Base-by-base conservation (phyloP, 768 basidiomycete genomes). In the Termitomyces sp. region DNA sequence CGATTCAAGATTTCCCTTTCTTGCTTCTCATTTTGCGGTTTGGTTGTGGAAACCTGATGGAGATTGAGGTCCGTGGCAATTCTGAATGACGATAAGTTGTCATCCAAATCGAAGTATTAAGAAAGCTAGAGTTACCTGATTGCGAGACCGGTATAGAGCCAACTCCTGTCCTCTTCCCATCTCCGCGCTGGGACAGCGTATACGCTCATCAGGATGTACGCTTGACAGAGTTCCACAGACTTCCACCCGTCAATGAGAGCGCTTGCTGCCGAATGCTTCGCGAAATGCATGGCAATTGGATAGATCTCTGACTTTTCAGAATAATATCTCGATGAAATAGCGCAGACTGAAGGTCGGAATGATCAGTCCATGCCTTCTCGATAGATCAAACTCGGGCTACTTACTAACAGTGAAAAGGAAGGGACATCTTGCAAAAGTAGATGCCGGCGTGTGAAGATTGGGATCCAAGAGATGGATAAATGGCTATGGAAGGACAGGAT, bases 141-240 rank as follows among this genome's bases (percentile, higher is more conserved):
- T 1, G 92, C 93, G 60, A 94, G 82, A 22, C 93, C 93, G 4
- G 91, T 89, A 67, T 93, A 92, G 48, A 95, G 70, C 91, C 93
- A 95, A 56, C 89, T 91, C 30, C 92, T 80, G 67, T 95, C 93
- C 64, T 95, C 92, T 65, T 95, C 93, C 88, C 93, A 96, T 43
- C 84, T 74, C 24, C 86, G 81, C 1, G 90, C 91, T 4, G 90
- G 91, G 1, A 91, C 87, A 45, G 85, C 84, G 65, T 89, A 92
- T 48, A 88, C 81, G 61, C 86, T 88, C 88, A 93, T 87, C 52
- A 97, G 78, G 48, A 97, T 86, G 65, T 95, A 97, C 4, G 94
- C 94, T 69, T 97, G 94, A 52, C 89, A 88, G 1, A 95, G 78
- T 71, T 97, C 93, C 48, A 95, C 88, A 13, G 89, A 90, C 72